Conservation (phyloP, 257 asterid species). For the Orobanche coerulescens region DNA sequence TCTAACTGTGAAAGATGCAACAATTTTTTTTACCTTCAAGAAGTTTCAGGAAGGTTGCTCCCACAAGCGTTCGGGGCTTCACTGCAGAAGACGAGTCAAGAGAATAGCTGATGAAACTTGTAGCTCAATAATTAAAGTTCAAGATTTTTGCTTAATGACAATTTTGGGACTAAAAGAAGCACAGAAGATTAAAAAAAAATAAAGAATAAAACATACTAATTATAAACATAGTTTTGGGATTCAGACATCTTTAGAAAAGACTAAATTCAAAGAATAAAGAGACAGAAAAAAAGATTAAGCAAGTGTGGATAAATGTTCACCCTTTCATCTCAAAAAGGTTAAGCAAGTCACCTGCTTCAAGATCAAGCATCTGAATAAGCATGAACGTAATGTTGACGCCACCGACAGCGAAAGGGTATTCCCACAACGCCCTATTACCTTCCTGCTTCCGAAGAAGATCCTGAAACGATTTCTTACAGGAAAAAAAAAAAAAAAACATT, state of each 20-base stretch:
- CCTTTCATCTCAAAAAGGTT: slow-evolving; percentile 2
- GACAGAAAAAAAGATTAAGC: not conserved
- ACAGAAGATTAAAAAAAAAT: not conserved
- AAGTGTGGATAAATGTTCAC: not conserved
- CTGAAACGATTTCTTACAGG: slow-evolving; percentile 82
- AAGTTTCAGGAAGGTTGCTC: slow-evolving; percentile 89
- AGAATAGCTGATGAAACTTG: slow-evolving; percentile 14
- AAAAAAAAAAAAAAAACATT: slow-evolving; percentile 11
- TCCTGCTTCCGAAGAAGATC: slow-evolving; percentile 91
- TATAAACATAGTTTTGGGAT: not conserved
- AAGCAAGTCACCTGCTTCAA: slow-evolving; percentile 70
- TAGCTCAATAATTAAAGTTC: not conserved
- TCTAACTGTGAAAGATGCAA: not conserved
- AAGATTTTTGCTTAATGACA: not conserved
- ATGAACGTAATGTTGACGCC: slow-evolving; percentile 96
- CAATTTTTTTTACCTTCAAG: slow-evolving; percentile 52
- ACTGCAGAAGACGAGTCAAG: slow-evolving; percentile 43
- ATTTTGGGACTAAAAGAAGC: not conserved
- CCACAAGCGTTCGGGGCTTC: slow-evolving; percentile 78
- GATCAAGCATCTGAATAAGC: slow-evolving; percentile 99
- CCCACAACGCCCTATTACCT: slow-evolving; percentile 96
- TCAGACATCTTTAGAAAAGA: not conserved
- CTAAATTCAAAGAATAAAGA: slow-evolving; percentile 8
- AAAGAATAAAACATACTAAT: not conserved
- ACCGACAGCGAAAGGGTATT: slow-evolving; percentile 98